A percentile compares a stretch with the other conserved stretches of the same genome.
These are phyloP conservation scores for Bombardia bombarda DNA, from an alignment of 495 filamentous ascomycete species.

Conservation along the genomic window DNA sequence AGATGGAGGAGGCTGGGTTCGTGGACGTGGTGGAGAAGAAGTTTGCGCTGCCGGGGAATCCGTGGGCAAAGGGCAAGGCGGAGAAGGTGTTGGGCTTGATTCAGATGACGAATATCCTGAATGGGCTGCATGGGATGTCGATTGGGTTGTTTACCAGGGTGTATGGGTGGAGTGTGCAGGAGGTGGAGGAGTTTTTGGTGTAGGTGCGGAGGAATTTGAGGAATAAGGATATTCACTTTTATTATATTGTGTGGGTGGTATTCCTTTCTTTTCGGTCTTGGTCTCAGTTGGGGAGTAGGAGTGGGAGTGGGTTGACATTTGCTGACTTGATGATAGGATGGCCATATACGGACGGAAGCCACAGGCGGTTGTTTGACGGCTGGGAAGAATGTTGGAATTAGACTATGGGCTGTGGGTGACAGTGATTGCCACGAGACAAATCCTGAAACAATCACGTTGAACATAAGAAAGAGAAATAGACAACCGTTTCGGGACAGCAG, in stretches of 20 bases:
- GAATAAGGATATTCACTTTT: conserved; percentile 41
- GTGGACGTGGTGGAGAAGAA: conserved; percentile 24
- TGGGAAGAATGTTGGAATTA: background rate
- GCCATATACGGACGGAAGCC: background rate
- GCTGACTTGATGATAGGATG: background rate
- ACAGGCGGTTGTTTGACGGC: background rate
- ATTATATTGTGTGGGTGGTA: conserved; percentile 5
- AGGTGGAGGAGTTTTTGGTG: conserved; percentile 45
- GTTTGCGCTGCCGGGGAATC: conserved; percentile 28
- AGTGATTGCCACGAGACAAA: background rate
- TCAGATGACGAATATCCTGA: conserved; percentile 23
- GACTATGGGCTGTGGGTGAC: background rate
- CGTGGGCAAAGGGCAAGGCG: conserved; percentile 35
- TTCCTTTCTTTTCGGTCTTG: too few species aligned
- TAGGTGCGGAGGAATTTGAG: conserved; percentile 44
- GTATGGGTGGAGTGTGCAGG: conserved; percentile 37
- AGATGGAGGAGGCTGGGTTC: conserved; percentile 27
- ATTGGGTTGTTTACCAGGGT: conserved; percentile 43
- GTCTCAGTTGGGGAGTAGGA: background rate
- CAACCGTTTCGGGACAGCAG: too few species aligned
- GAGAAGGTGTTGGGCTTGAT: conserved; percentile 40
- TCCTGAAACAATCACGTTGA: background rate
- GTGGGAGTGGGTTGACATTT: background rate
- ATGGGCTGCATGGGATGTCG: conserved; percentile 38
- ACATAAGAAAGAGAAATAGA: too few species aligned